Percentiles rank a stretch among this genome's conserved stretches.
phyloP scores from a whole-genome alignment of 306 rosid species.

The Trifolium dubium region DNA sequence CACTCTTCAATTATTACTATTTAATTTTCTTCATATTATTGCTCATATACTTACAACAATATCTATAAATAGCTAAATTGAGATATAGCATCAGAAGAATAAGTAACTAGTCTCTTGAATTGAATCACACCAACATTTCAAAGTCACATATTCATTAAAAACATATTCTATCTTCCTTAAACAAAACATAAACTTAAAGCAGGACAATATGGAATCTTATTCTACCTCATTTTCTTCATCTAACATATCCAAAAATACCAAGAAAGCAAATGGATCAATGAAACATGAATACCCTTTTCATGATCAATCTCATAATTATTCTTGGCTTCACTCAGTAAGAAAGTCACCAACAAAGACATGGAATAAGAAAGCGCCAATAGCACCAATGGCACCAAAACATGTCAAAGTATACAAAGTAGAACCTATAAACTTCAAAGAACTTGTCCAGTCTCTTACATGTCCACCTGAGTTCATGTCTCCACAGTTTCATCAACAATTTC shows the following conservation, averaged over 20 bases:
- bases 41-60: not conserved
- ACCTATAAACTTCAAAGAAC: constrained; percentile 67
- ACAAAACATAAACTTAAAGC: not conserved
- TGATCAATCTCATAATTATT: not conserved
- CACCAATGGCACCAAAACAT: constrained; percentile 66
- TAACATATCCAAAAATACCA: constrained; percentile 23
- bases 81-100: not conserved
- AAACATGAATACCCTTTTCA: constrained; percentile 38
- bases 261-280: not conserved
- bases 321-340: constrained; percentile 58
- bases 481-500: constrained; percentile 19
- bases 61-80: not conserved
- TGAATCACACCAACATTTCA: no score
- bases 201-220: constrained; percentile 49
- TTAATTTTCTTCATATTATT: not conserved
- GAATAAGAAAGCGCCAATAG: constrained; percentile 65
- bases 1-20: not conserved
- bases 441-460: constrained; percentile 83
- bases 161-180: no score
- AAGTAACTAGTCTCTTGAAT: not conserved
- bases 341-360: constrained; percentile 55
- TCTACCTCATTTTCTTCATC: constrained; percentile 47
- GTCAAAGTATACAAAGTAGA: constrained; percentile 74
- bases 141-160: not conserved
- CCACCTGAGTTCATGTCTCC: constrained; percentile 50